Evolutionary conservation across 1,284 basidiomycete genomes (phyloP).

Genomic region (Lentinus polychrous): DNA sequence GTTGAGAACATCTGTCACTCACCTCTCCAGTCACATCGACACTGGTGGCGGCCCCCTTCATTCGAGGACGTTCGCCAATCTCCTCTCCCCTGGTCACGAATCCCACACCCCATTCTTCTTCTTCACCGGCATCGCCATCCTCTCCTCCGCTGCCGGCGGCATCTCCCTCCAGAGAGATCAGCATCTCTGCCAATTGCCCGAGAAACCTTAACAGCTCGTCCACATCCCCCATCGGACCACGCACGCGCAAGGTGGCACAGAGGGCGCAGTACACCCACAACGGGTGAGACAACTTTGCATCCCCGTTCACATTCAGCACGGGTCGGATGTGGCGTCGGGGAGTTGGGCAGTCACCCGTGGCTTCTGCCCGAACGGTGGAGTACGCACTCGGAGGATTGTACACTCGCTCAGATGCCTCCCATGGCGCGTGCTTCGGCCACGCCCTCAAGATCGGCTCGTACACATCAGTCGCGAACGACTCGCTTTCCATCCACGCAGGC

Average conservation of each 20-base stretch:
- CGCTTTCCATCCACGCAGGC: neutral
- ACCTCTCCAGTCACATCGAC: neutral
- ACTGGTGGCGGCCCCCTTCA: neutral
- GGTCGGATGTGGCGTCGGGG: conserved; percentile 7
- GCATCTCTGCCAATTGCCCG: neutral
- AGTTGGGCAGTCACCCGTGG: neutral
- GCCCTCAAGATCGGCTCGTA: neutral
- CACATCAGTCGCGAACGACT: neutral
- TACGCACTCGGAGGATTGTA: conserved; percentile 5
- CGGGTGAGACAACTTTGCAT: conserved; percentile 25
- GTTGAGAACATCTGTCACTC: neutral
- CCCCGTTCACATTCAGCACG: conserved; percentile 20
- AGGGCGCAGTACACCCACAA: conserved; percentile 25
- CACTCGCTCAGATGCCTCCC: conserved; percentile 12
- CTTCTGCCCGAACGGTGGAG: neutral
- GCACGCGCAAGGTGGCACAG: conserved; percentile 9
- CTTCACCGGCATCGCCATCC: neutral
- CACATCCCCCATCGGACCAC: conserved; percentile 1
- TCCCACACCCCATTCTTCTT: neutral
- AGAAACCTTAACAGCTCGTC: neutral
- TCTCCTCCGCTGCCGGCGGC: too few species aligned
- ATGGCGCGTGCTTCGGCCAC: conserved; percentile 9
- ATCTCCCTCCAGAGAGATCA: neutral
- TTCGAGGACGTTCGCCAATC: too few species aligned
- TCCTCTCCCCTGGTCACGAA: neutral